Evolutionary conservation across 495 filamentous ascomycete species (phyloP), one percentile per base, ranked within the genome.

Genomic region (Aspergillus avenaceus): DNA sequence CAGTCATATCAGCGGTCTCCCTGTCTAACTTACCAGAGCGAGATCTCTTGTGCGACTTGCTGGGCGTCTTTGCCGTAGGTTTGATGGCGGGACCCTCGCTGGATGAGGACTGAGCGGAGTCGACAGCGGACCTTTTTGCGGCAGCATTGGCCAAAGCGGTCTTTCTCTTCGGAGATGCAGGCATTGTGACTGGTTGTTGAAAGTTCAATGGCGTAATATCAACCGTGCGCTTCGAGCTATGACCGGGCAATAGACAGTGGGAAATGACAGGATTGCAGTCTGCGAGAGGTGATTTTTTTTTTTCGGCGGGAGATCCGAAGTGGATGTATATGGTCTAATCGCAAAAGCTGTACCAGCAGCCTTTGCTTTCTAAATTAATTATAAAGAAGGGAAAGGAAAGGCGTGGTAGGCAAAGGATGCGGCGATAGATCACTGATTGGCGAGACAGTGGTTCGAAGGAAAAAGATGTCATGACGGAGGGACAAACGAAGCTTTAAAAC

Each of bases 21-120:
- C 4, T 13, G 41, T 14, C 23, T 27, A 18, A 77, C 85, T 53
- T 75, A 95, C 92, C 92, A 80, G 90, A 93, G 63, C 92, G 85
- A 58, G 92, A 97, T 58, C 92, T 81, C 62, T 90, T 84, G 69
- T 97, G 92, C 78, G 89, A 88, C 75, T 93, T 91, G 61, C 80
- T 72, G 62, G 84, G 80, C 59, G 75, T 71, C 66, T 86, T 84
- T 54, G 78, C 70, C 70, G 62, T 53, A 71, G 62, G 36, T 63
- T 49, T 51, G 19, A 13, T 54, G 40, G 47, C 29, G 2, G 51
- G 45, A 24, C 47, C 36, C 25, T 62, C 59, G 34, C 55, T 58
- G 2, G 47, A 49, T 2, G 59, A 62, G 3, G 59, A 58, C 11
- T 52, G 27, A 18, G 55, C 47, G n/a, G 50, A 56, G 31, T 53